Percentiles rank a stretch among this genome's conserved stretches.
phyloP scores from a whole-genome alignment of 352 stramenopile species.

The Halophytophthora batemanensis region DNA sequence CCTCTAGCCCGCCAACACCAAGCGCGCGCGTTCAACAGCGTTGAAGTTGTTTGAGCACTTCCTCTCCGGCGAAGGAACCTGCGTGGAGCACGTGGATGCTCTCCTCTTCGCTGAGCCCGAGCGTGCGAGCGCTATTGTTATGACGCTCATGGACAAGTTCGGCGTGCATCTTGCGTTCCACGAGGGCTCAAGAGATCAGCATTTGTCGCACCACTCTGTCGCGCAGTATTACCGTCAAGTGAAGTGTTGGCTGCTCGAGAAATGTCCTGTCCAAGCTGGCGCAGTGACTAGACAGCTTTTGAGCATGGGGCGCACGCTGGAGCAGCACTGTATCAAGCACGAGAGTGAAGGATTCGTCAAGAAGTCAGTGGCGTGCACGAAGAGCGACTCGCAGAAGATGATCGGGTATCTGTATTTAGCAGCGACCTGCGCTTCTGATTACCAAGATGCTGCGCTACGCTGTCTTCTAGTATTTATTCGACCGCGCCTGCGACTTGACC shows the following conservation, averaged over 20 bases:
- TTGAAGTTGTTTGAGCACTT: too few species aligned
- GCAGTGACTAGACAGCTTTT: conserved; percentile 4
- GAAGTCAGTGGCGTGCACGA: conserved; percentile 5
- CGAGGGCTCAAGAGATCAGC: conserved; percentile 7
- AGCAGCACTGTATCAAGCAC: conserved; percentile 13
- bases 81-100: conserved; percentile 5
- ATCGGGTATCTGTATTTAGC: background rate
- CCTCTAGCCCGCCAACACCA: conserved; percentile 21
- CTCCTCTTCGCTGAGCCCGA: conserved; percentile 1
- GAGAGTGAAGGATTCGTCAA: conserved; percentile 3
- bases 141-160: conserved; percentile 21
- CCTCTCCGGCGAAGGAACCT: conserved; percentile 6
- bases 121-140: too few species aligned
- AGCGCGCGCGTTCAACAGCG: conserved; percentile 16
- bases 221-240: conserved; percentile 19
- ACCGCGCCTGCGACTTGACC: conserved; percentile 15
- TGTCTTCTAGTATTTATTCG: conserved; percentile 31
- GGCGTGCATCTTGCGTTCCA: conserved; percentile 24
- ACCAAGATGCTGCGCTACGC: conserved; percentile 23
- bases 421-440: conserved; percentile 8
- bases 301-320: conserved; percentile 13
- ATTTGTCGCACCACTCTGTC: conserved; percentile 11
- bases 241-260: conserved; percentile 17
- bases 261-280: conserved; percentile 7
- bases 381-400: conserved; percentile 3